These are phyloP conservation scores for Sisymbrium irio DNA, from an alignment of 345 rosid genomes.

Conservation along the genomic window DNA sequence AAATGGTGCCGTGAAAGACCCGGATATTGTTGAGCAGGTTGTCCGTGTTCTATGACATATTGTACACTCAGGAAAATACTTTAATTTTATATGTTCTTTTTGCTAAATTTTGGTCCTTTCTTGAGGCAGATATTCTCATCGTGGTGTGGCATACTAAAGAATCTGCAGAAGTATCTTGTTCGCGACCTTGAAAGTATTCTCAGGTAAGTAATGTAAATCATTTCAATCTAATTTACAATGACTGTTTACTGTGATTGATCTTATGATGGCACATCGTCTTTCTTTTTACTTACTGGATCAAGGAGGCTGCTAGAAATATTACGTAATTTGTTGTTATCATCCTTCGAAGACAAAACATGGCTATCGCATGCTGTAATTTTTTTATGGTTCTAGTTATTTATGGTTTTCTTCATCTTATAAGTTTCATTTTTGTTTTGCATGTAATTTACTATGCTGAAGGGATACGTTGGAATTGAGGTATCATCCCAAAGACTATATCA, in stretches of 20 bases:
- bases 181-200: slow-evolving; percentile 50
- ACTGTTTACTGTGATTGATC: slow-evolving; percentile 13
- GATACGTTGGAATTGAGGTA: slow-evolving; percentile 63
- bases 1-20: slow-evolving; percentile 80
- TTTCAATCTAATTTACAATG: neutral
- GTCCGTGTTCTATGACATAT: slow-evolving; percentile 10
- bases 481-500: slow-evolving; percentile 61
- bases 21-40: slow-evolving; percentile 94
- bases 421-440: neutral
- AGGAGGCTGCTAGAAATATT: neutral
- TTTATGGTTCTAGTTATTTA: neutral
- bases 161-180: slow-evolving; percentile 66
- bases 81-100: neutral
- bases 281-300: neutral
- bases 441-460: slow-evolving; percentile 43
- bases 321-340: neutral
- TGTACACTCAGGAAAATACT: neutral
- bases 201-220: slow-evolving; percentile 48
- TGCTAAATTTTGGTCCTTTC: slow-evolving; percentile 15
- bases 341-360: neutral
- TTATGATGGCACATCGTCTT: neutral
- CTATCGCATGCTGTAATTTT: neutral
- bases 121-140: slow-evolving; percentile 66
- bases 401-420: neutral
- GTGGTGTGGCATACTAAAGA: slow-evolving; percentile 66